Percentiles rank a stretch among this genome's conserved stretches.
Evolutionary conservation across 1,284 basidiomycete species (phyloP).

Genomic region (Fomitiporia mediterranea): DNA sequence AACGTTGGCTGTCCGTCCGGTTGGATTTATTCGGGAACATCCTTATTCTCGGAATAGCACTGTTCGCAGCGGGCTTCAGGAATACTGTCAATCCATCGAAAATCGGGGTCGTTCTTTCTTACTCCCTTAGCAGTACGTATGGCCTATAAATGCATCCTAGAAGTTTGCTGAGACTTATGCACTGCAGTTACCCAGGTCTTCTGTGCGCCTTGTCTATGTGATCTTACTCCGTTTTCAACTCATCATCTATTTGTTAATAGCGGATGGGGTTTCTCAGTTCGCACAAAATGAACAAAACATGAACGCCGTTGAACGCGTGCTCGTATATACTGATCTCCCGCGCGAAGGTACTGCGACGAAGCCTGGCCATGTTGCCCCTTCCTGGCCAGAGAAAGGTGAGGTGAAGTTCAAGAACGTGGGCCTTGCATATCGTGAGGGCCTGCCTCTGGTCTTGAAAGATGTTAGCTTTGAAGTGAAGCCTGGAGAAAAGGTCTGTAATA

Average conservation of each 20-base stretch:
- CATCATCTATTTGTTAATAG: constrained; percentile 29
- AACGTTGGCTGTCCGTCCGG: constrained; percentile 57
- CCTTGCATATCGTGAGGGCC: constrained; percentile 63
- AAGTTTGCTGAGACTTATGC: constrained; percentile 8
- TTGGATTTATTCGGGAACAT: constrained; percentile 69
- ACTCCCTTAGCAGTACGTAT: constrained; percentile 54
- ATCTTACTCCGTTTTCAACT: background rate
- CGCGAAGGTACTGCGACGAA: constrained; percentile 42
- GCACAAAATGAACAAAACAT: constrained; percentile 65
- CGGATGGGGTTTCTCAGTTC: constrained; percentile 52
- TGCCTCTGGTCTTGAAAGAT: constrained; percentile 69
- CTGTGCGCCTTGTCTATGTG: constrained; percentile 35
- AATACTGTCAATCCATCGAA: constrained; percentile 44
- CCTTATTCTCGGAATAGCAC: constrained; percentile 66
- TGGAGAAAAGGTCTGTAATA: constrained; percentile 56
- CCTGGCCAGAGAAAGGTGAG: constrained; percentile 64
- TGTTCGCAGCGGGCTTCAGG: constrained; percentile 60
- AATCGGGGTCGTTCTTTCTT: constrained; percentile 60
- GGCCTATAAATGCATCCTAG: background rate
- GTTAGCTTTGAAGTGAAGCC: constrained; percentile 59
- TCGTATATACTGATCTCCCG: constrained; percentile 53
- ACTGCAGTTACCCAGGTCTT: constrained; percentile 49
- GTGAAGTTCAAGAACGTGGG: constrained; percentile 61
- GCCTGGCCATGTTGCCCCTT: constrained; percentile 46
- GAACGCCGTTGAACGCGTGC: constrained; percentile 66